phyloP scores from a whole-genome alignment of 2,329 filamentous ascomycete genomes.

The Aspergillus sp. region DNA sequence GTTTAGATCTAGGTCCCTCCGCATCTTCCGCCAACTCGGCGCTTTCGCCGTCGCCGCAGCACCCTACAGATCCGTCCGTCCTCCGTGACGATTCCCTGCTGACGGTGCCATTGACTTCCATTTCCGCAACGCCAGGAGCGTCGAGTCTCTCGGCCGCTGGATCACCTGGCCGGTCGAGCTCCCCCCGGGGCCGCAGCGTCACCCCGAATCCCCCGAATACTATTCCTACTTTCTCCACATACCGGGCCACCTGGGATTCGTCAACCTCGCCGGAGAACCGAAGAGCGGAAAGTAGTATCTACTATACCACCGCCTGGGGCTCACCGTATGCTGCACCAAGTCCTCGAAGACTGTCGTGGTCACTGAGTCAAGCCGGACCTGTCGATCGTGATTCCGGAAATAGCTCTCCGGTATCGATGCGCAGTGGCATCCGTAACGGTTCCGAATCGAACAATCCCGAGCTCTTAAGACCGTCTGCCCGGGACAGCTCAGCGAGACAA shows the following conservation, averaged over 20 bases:
- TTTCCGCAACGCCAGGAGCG: slow-evolving; percentile 39
- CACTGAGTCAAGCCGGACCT: slow-evolving; percentile 50
- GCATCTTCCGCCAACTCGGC: slow-evolving; percentile 43
- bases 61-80: slow-evolving; percentile 29
- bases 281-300: slow-evolving; percentile 52
- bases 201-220: slow-evolving; percentile 31
- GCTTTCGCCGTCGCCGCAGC: slow-evolving; percentile 34
- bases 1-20: slow-evolving; percentile 40
- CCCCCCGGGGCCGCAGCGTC: slow-evolving; percentile 27
- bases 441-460: slow-evolving; percentile 30
- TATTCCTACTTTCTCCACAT: slow-evolving; percentile 36
- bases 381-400: slow-evolving; percentile 34
- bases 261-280: slow-evolving; percentile 44
- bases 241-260: slow-evolving; percentile 37
- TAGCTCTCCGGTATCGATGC: slow-evolving; percentile 38
- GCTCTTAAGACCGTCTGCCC: slow-evolving; percentile 31
- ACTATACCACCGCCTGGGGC: slow-evolving; percentile 82
- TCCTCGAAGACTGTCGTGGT: slow-evolving; percentile 43
- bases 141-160: slow-evolving; percentile 39
- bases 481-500: slow-evolving; percentile 26
- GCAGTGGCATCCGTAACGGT: slow-evolving; percentile 24
- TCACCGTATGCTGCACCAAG: slow-evolving; percentile 77
- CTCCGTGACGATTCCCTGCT: slow-evolving; percentile 34
- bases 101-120: slow-evolving; percentile 34
- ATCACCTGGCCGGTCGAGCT: slow-evolving; percentile 34